Percentiles rank a stretch among this genome's conserved stretches.
Evolutionary conservation across 495 filamentous ascomycete species (phyloP).

Genomic region (Tuber melanosporum): DNA sequence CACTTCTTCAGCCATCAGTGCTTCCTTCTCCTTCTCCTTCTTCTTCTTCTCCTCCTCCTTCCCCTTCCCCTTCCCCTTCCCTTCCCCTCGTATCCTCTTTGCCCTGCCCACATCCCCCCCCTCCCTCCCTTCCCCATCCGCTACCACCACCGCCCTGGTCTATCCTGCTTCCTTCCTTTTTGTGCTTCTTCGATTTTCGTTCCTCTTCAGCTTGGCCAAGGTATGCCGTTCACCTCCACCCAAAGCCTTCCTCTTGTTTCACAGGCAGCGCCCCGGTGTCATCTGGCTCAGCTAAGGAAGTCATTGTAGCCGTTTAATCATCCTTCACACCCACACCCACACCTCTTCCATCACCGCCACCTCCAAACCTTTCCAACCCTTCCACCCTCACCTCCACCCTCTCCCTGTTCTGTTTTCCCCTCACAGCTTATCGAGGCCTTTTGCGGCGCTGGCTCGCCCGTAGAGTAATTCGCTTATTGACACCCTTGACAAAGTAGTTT

Average conservation of each 20-base stretch:
- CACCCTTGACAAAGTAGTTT: conserved; percentile 22
- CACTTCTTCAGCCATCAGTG: background rate
- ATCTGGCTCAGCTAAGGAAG: conserved; percentile 4
- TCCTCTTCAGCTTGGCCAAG: background rate
- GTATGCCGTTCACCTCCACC: background rate
- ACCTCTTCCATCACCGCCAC: conserved; percentile 18
- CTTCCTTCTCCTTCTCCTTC: background rate
- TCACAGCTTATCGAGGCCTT: background rate
- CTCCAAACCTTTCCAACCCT: conserved; percentile 15
- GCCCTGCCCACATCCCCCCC: conserved; percentile 13
- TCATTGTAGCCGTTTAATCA: background rate
- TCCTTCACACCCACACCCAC: background rate
- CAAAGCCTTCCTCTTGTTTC: background rate
- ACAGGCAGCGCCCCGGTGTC: background rate
- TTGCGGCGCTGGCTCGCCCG: conserved; percentile 34
- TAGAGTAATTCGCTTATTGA: conserved; percentile 29
- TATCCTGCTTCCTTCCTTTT: conserved; percentile 1
- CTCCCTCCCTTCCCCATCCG: background rate
- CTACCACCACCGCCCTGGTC: background rate
- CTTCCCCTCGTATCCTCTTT: conserved; percentile 6
- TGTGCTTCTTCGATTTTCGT: background rate
- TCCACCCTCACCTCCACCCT: conserved; percentile 12
- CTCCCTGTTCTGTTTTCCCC: background rate
- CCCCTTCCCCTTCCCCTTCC: conserved; percentile 10
- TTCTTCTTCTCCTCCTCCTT: background rate